Percentiles rank a stretch among this genome's conserved stretches.
Evolutionary conservation across 2,329 filamentous ascomycete species (phyloP).

Genomic region (Cryphonectria radicalis): DNA sequence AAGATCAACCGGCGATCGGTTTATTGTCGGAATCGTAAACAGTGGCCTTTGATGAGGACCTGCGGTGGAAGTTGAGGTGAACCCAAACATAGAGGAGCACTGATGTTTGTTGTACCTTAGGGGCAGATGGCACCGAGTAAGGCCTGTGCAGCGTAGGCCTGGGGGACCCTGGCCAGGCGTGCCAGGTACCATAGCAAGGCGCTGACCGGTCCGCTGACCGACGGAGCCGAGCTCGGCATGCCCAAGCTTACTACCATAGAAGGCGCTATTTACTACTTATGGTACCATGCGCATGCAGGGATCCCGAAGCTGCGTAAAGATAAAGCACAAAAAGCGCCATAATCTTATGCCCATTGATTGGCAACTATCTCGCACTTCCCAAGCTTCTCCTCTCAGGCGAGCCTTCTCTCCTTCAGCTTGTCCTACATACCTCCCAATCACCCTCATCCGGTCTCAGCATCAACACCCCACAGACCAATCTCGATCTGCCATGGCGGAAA

Average conservation of each 20-base stretch:
- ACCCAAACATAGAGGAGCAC: neutral
- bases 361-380: neutral
- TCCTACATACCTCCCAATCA: neutral
- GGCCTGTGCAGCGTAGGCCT: neutral
- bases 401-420: neutral
- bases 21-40: neutral
- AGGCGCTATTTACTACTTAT: neutral
- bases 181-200: neutral
- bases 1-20: slow-evolving; percentile 1
- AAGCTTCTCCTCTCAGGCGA: neutral
- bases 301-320: neutral
- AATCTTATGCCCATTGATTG: slow-evolving; percentile 4
- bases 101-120: too few species aligned
- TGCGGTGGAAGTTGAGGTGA: neutral
- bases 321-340: neutral
- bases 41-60: neutral
- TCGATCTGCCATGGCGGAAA: slow-evolving; percentile 15
- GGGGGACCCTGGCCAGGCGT: neutral
- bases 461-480: neutral
- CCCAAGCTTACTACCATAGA: neutral
- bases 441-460: neutral
- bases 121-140: neutral
- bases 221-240: slow-evolving; percentile 1
- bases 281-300: neutral
- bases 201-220: neutral